Base-by-base conservation (phyloP, 2,329 filamentous ascomycete species). In the Colletotrichum falcatum region DNA sequence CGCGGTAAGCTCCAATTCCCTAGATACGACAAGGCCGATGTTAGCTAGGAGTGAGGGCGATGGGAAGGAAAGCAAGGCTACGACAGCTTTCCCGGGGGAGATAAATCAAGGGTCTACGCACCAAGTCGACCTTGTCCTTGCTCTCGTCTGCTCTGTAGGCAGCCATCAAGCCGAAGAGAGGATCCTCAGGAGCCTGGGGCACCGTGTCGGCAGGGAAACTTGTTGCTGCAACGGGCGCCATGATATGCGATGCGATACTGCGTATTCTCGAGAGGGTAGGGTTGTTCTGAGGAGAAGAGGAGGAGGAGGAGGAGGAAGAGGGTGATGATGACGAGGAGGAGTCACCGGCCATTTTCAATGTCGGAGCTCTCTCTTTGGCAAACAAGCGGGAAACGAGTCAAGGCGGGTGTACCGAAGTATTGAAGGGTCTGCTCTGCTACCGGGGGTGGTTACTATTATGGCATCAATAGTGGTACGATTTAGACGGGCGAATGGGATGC, bases 1-100 rank as follows among this genome's bases (percentile, higher is more conserved):
- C 96, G 80, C 96, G 89, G 84, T 99, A 99, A 70, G 96, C 96
- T 76, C 96, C 96, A 84, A 98, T 90, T 69, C 89, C 89, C 88
- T 89, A 69, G 7, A 39, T 35, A 44, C 56, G 48, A 48, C 48
- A 37, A 63, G 67, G 67, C 61, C 0, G 1, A 20, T 28, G 66
- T 69, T 60, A 69, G 59, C 59, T n/a, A 16, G 33, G 48, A n/a
- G 51, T 26, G 46, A 14, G 1, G 16, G 23, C 26, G 44, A 20
- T 67, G 44, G 60, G 42, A 53, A 48, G 28, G 7, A 39, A 60
- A 46, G 37, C 12, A 16, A 39, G 42, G 39, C 56, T 51, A 30
- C 49, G 51, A 67, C 42, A 59, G 58, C 60, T 51, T 70, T 11
- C 23, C 20, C 54, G 66, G 35, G 61, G 26, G 48, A 14, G 63